Evolutionary conservation across 2,329 filamentous ascomycete genomes (phyloP).

Genomic region (Ascochyta rabiei): DNA sequence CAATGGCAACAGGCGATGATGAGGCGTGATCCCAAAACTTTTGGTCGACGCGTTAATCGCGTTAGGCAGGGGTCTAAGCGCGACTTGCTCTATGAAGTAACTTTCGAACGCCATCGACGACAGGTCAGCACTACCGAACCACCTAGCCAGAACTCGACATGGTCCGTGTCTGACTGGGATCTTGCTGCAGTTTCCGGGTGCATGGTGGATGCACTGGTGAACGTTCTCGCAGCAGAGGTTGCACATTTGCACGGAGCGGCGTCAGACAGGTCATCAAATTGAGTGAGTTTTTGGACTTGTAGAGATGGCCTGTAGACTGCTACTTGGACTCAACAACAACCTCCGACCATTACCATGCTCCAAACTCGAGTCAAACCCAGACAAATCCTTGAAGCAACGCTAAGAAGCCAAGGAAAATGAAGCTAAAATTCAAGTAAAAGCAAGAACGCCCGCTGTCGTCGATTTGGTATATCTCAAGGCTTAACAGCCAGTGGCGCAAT

Average conservation of each 20-base stretch:
- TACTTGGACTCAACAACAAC: conserved; percentile 3
- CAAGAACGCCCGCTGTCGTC: conserved; percentile 31
- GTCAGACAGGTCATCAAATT: neutral
- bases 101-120: neutral
- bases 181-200: neutral
- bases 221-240: neutral
- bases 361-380: neutral
- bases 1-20: neutral
- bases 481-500: conserved; percentile 16
- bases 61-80: conserved; percentile 9
- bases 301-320: neutral
- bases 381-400: neutral
- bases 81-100: conserved; percentile 9
- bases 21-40: conserved; percentile 9
- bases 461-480: conserved; percentile 36
- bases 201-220: neutral
- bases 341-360: conserved; percentile 20
- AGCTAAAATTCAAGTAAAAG: neutral
- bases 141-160: neutral
- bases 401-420: neutral
- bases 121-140: conserved; percentile 5
- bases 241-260: too few species aligned
- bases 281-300: neutral
- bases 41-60: conserved; percentile 4
- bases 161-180: neutral